phyloP scores from a whole-genome alignment of 2,329 filamentous ascomycete species.

The Rutstroemia sp. region DNA sequence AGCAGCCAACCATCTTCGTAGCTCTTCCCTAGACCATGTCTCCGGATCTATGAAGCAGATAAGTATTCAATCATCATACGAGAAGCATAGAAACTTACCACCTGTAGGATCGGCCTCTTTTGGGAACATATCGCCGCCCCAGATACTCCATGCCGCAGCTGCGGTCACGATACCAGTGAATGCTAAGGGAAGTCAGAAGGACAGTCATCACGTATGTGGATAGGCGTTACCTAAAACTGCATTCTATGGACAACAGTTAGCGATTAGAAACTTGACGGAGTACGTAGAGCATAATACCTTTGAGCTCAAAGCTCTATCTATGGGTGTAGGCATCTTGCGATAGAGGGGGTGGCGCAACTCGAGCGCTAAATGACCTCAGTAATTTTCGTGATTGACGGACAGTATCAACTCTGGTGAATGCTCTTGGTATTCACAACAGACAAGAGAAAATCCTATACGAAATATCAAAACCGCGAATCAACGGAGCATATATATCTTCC shows the following conservation, averaged over 20 bases:
- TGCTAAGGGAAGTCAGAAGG: constrained; percentile 37
- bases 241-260: constrained; percentile 41
- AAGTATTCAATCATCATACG: constrained; percentile 7
- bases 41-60: constrained; percentile 43
- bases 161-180: constrained; percentile 79
- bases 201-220: not conserved
- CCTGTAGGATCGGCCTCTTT: constrained; percentile 68
- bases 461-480: too few relatives aligned
- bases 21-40: constrained; percentile 72
- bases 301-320: constrained; percentile 63
- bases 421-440: too few relatives aligned
- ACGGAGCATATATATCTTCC: not conserved
- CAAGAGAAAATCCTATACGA: too few relatives aligned
- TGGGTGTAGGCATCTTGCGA: constrained; percentile 55
- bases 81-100: constrained; percentile 36
- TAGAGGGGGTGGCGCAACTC: constrained; percentile 5
- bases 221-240: constrained; percentile 54
- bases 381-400: too few relatives aligned
- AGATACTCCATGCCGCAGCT: constrained; percentile 76
- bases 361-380: not conserved
- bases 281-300: constrained; percentile 42
- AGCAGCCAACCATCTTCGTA: constrained; percentile 71
- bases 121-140: constrained; percentile 77
- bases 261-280: not conserved
- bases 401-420: too few relatives aligned